Evolutionary conservation across 2,329 filamentous ascomycete species (phyloP).

Genomic region (Colletotrichum costaricense): DNA sequence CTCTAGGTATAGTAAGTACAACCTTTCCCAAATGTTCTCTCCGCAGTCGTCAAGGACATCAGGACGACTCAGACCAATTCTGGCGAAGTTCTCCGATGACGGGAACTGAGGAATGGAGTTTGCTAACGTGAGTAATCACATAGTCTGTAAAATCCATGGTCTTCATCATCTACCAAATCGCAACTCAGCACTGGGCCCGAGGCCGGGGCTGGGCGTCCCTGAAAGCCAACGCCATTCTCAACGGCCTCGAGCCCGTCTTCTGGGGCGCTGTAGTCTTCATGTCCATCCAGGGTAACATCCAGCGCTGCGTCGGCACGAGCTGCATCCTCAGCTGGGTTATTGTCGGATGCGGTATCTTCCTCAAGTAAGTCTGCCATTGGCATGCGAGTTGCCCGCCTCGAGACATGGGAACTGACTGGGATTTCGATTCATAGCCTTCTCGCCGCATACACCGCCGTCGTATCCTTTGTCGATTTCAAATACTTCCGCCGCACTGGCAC

Average conservation of each 20-base stretch:
- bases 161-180: conserved; percentile 52
- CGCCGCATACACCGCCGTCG: background rate
- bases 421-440: background rate
- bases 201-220: conserved; percentile 36
- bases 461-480: conserved; percentile 2
- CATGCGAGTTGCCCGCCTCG: no score
- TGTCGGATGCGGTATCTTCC: background rate
- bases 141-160: conserved; percentile 50
- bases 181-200: conserved; percentile 47
- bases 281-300: conserved; percentile 18
- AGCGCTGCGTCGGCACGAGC: conserved; percentile 5
- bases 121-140: background rate
- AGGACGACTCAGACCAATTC: no score
- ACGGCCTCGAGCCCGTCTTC: conserved; percentile 41
- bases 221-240: conserved; percentile 40
- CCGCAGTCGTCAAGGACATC: no score
- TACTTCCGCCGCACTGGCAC: conserved; percentile 2
- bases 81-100: no score
- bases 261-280: conserved; percentile 41
- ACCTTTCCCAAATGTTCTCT: no score
- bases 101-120: no score
- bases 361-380: background rate
- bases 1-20: conserved; percentile 18
- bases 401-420: background rate
- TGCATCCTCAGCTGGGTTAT: conserved; percentile 23